Base-by-base conservation (phyloP, 2,329 filamentous ascomycete species). In the Fonsecaea pedrosoi region DNA sequence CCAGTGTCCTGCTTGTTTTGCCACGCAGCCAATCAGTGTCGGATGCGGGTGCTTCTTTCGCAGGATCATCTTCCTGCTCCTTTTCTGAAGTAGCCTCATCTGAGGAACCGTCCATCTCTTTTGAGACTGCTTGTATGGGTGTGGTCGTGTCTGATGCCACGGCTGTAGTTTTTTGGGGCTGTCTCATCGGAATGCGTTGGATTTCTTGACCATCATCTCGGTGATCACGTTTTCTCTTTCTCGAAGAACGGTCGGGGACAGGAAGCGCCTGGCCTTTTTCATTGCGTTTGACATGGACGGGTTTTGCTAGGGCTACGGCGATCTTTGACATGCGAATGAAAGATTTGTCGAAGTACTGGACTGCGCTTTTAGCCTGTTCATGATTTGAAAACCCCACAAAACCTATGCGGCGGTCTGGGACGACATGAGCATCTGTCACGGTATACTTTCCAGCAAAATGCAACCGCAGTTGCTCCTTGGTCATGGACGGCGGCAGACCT, bases 261-360 rank as follows among this genome's bases (percentile, higher is more conserved):
- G 71, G 70, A 1, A 64, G 60, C 9, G 65, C 69, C n/a, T 68
- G 68, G 13, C 69, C 69, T 30, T 54, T 57, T 21, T 38, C 40
- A 58, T 70, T 60, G n/a, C 64, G 60, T 55, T 58, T 70, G 55
- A 72, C 37, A 45, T 86, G 77, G 82, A 96, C 91, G 67, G 95
- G 90, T 77, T 87, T 89, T 64, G 95, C 95, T 75, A 95, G 82
- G 81, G 97, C 94, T 69, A 97, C 95, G 35, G 85, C 86, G 74
- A 99, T 93, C 82, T 90, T 96, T 65, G 94, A 97, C 91, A 97
- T 95, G 74, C 93, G 92, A 74, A 99, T 92, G 80, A 93, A 99
- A 70, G 94, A 90, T 77, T 88, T 92, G 83, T 99, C 94, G 84
- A 97, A 97, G 82, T 97, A 96, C 79, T 92, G 94, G 77, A 96